Conservation (phyloP, 2,329 filamentous ascomycete genomes). For the Rachicladosporium sp. region DNA sequence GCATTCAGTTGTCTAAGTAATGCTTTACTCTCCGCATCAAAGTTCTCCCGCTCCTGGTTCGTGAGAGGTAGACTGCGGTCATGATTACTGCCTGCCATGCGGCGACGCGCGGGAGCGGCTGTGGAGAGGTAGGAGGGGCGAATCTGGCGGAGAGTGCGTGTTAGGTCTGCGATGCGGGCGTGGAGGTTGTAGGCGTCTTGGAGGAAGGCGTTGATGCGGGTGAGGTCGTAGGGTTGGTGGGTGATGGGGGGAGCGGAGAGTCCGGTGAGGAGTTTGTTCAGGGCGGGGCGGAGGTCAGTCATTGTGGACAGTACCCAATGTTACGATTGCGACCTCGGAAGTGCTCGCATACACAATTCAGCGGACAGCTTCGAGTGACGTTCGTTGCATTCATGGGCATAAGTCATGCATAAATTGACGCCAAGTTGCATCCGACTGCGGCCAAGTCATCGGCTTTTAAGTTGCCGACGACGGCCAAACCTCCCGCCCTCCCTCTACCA, state of each 20-base stretch:
- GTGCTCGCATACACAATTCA: too few species aligned
- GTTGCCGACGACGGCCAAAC: too few species aligned
- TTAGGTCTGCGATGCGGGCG: constrained; percentile 68
- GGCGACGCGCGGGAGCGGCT: constrained; percentile 45
- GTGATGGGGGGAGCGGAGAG: neutral
- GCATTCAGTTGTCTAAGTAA: constrained; percentile 75
- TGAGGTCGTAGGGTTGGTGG: constrained; percentile 21
- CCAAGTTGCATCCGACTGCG: too few species aligned
- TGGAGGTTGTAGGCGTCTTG: constrained; percentile 93
- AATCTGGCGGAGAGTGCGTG: constrained; percentile 67
- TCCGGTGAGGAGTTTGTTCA: too few species aligned
- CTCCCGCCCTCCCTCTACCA: too few species aligned
- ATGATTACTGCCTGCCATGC: constrained; percentile 14
- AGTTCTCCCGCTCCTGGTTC: constrained; percentile 69
- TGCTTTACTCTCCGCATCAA: constrained; percentile 77
- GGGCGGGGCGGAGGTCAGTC: too few species aligned
- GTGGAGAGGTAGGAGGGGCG: constrained; percentile 86
- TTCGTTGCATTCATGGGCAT: too few species aligned
- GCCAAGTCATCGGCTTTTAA: too few species aligned
- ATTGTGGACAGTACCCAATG: too few species aligned
- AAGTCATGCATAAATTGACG: too few species aligned
- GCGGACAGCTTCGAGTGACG: too few species aligned
- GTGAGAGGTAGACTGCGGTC: constrained; percentile 48
- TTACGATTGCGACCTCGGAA: too few species aligned
- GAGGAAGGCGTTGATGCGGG: constrained; percentile 66